Percentiles rank a stretch among this genome's conserved stretches.
Evolutionary conservation across 192 early-diverging fungal genomes (phyloP).

Genomic region (Coemansia aciculifera): DNA sequence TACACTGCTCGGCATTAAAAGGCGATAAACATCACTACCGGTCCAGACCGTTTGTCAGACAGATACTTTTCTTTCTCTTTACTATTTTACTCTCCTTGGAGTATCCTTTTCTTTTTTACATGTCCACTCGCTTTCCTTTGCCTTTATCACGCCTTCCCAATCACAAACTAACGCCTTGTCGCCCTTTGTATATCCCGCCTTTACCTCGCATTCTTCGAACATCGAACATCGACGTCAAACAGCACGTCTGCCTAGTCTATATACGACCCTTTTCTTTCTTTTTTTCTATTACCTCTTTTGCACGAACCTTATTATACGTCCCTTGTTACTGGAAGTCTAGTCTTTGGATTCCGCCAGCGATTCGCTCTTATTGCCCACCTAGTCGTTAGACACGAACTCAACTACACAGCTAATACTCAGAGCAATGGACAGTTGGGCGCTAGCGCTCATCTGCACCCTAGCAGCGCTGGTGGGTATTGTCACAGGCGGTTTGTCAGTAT

Average conservation of each 20-base stretch:
- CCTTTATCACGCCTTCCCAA: conserved; percentile 1
- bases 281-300: not conserved
- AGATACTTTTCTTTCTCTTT: not conserved
- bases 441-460: conserved; percentile 13
- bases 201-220: not conserved
- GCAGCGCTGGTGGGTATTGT: not conserved
- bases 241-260: not conserved
- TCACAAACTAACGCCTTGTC: not conserved
- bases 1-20: not conserved
- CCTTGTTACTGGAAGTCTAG: not conserved
- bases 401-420: not conserved
- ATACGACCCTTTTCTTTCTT: not conserved
- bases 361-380: not conserved
- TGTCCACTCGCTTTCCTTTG: not conserved
- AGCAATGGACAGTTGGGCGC: conserved; percentile 22
- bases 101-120: not conserved
- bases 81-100: not conserved
- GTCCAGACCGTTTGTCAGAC: conserved; percentile 3
- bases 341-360: no score
- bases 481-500: conserved; percentile 8
- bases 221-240: conserved; percentile 1
- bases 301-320: not conserved
- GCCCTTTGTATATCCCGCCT: not conserved
- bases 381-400: not conserved
- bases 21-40: not conserved